Conservation (phyloP, 2,329 filamentous ascomycete species). For the Neonectria faginata region DNA sequence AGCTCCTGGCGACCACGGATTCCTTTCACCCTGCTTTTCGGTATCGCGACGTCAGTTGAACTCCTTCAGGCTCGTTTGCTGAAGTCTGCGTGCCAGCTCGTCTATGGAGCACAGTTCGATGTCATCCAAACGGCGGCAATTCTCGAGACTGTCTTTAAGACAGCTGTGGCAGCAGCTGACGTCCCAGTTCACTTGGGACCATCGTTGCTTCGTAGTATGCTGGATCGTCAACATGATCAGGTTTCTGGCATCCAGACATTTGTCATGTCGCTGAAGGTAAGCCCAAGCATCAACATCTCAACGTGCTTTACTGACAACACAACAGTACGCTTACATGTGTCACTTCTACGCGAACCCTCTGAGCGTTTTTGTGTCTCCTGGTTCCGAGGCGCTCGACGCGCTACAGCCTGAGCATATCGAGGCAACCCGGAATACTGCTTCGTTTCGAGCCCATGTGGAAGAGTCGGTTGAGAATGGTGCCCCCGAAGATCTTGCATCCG, state of each 20-base stretch:
- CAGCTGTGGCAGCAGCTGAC: conserved; percentile 69
- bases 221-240: conserved; percentile 81
- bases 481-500: conserved; percentile 57
- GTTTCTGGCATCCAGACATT: conserved; percentile 81
- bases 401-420: conserved; percentile 73
- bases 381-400: conserved; percentile 39
- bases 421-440: conserved; percentile 74
- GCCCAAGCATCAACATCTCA: conserved; percentile 4
- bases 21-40: conserved; percentile 81
- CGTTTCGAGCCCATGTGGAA: conserved; percentile 72
- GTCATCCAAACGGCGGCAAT: conserved; percentile 79
- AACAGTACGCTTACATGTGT: conserved; percentile 84
- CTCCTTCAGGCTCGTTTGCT: conserved; percentile 80
- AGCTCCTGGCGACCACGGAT: conserved; percentile 78
- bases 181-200: conserved; percentile 73
- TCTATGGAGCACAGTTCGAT: conserved; percentile 80
- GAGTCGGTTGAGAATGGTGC: conserved; percentile 56
- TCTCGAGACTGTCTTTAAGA: conserved; percentile 77
- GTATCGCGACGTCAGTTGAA: conserved; percentile 84
- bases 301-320: conserved; percentile 24
- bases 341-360: conserved; percentile 85
- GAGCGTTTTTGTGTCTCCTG: conserved; percentile 67
- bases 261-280: conserved; percentile 75
- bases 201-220: conserved; percentile 69
- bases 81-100: conserved; percentile 73